These are phyloP conservation scores for Termitomyces bulborhizus DNA, from an alignment of 768 basidiomycete species.

Conservation along the genomic window DNA sequence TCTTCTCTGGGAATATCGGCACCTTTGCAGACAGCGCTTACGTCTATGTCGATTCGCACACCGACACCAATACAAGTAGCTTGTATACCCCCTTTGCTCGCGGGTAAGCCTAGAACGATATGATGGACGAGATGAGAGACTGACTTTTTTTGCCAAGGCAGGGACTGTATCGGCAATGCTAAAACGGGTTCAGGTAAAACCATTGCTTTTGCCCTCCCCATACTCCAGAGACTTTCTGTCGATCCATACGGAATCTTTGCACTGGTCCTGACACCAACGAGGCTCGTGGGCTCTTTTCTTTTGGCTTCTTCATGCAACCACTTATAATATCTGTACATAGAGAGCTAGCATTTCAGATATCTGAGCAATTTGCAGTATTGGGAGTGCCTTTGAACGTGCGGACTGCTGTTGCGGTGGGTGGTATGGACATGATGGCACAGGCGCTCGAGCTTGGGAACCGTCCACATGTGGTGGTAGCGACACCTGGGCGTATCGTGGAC, in stretches of 20 bases:
- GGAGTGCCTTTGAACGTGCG: conserved; percentile 76
- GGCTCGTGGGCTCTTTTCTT: conserved; percentile 42
- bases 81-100: conserved; percentile 83
- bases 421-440: conserved; percentile 98
- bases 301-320: background rate
- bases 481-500: conserved; percentile 93
- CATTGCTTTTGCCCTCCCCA: conserved; percentile 93
- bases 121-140: background rate
- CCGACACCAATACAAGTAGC: conserved; percentile 89
- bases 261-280: conserved; percentile 88
- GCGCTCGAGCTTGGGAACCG: conserved; percentile 78
- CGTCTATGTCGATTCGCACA: conserved; percentile 73
- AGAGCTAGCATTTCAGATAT: conserved; percentile 95
- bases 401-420: conserved; percentile 89
- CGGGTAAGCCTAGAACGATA: conserved; percentile 40
- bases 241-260: conserved; percentile 97
- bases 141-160: conserved; percentile 40
- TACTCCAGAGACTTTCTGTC: conserved; percentile 77
- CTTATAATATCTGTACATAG: conserved; percentile 31
- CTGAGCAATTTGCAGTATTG: conserved; percentile 92
- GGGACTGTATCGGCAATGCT: conserved; percentile 96
- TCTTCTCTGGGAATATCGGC: conserved; percentile 52
- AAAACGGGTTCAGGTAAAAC: conserved; percentile 99
- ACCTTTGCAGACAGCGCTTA: conserved; percentile 57
- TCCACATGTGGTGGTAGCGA: conserved; percentile 93